phyloP scores from a whole-genome alignment of 2,329 filamentous ascomycete genomes.

The Colletotrichum sp. region DNA sequence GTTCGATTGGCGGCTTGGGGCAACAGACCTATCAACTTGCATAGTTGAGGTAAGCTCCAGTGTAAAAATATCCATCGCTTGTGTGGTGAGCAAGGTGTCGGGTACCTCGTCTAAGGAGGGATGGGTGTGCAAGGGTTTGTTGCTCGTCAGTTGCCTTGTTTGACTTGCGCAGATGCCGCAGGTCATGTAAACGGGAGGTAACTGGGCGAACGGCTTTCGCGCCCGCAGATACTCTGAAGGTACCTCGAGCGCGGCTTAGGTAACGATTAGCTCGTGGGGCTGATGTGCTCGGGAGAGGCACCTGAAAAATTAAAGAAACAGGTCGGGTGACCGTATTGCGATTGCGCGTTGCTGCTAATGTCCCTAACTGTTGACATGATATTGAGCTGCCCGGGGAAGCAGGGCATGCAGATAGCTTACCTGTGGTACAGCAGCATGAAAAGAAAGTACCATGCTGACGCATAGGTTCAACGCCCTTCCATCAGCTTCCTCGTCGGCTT shows the following conservation, averaged over 20 bases:
- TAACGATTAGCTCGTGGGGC: conserved; percentile 14
- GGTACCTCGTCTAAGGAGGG: background rate
- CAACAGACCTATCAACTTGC: background rate
- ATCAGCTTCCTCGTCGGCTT: background rate
- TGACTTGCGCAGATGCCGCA: conserved; percentile 1
- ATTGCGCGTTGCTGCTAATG: background rate
- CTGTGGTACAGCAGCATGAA: background rate
- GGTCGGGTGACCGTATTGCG: background rate
- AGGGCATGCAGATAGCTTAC: background rate
- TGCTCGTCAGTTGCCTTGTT: background rate
- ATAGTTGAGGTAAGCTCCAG: background rate
- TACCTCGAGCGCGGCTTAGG: background rate
- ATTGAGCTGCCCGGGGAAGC: background rate
- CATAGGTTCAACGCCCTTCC: background rate
- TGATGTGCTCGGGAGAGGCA: background rate
- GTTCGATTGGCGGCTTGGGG: conserved; percentile 5
- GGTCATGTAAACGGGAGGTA: background rate
- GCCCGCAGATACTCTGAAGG: background rate
- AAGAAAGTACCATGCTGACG: background rate
- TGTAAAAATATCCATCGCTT: background rate
- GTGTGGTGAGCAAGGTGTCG: background rate
- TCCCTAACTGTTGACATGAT: background rate
- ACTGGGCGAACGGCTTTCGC: background rate
- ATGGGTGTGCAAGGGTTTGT: background rate
- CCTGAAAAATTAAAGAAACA: background rate